Conservation (phyloP, 495 filamentous ascomycete species). For the Tetracladium setigerum region DNA sequence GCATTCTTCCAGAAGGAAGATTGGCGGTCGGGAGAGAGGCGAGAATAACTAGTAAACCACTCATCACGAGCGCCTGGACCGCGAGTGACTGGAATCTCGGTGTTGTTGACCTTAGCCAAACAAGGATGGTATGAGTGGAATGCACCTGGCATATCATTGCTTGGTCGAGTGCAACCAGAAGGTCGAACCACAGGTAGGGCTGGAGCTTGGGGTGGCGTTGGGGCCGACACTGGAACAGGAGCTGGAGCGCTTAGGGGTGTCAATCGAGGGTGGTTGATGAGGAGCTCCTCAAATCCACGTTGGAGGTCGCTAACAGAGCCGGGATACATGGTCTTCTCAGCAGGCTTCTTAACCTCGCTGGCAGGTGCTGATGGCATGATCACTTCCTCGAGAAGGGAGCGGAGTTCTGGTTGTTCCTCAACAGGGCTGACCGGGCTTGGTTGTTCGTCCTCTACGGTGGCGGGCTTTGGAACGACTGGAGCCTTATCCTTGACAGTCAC, state of each 20-base stretch:
- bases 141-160: conserved; percentile 7
- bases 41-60: conserved; percentile 33
- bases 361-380: too few relatives aligned
- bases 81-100: conserved; percentile 24
- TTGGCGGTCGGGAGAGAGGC: conserved; percentile 16
- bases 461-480: conserved; percentile 29
- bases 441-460: conserved; percentile 34
- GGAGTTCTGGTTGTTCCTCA: not conserved
- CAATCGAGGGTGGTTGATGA: conserved; percentile 17
- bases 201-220: not conserved
- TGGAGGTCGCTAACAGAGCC: conserved; percentile 19
- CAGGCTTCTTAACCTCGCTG: not conserved
- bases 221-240: not conserved
- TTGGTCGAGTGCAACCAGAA: conserved; percentile 8
- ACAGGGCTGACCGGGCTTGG: conserved; percentile 16
- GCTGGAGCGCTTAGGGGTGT: not conserved
- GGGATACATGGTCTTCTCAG: conserved; percentile 1
- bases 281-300: conserved; percentile 22
- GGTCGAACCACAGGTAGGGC: not conserved
- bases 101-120: not conserved
- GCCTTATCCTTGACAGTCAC: conserved; percentile 42
- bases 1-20: not conserved
- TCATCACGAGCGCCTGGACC: conserved; percentile 23
- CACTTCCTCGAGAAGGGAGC: not conserved
- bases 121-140: not conserved